Evolutionary conservation across 2,329 filamentous ascomycete species (phyloP), one percentile per base, ranked within the genome.

Genomic region (Alternaria angustiovoidea): DNA sequence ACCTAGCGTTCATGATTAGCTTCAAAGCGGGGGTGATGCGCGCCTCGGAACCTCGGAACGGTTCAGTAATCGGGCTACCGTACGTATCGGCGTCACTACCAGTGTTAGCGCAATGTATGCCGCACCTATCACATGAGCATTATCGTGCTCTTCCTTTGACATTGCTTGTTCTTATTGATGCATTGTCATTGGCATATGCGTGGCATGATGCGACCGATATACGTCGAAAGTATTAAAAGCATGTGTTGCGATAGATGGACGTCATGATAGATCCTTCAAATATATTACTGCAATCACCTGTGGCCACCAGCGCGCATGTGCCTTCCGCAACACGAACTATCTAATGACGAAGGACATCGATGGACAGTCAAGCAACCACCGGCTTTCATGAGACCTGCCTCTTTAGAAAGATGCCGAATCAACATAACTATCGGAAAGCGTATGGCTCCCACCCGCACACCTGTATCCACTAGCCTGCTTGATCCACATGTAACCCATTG

Each of bases 401-500:
- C 16, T 18, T 60, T 8, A 59, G 22, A 22, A 12, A 38, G 26
- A 64, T 28, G 39, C 60, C n/a, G 46, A 43, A 26, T 62, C 64
- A 12, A 66, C 16, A 12, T 22, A n/a, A 18, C 6, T 46, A 44
- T 56, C 52, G 41, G 51, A 18, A 14, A 54, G 28, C 28, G 12
- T 14, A 28, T 54, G 51, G 14, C 20, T 46, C 2, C 89, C 89
- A 0, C 85, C 89, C 0, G 82, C 82, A 77, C 90, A 92, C 5
- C 88, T 75, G 74, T 87, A 92, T 0, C 89, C 89, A 1, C 68
- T 70, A 1, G 2, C 41, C 67, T 89, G 83, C 66, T 85, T 86
- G 26, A 90, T 86, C 90, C 90, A 93, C 0, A 58, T 54, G 68
- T 48, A 92, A 0, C 89, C 90, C 18, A 55, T 38, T 0, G 81